A percentile compares a stretch with the other conserved stretches of the same genome.
Conservation (phyloP, 2,329 filamentous ascomycete genomes). For the Aspergillus awamori region DNA sequence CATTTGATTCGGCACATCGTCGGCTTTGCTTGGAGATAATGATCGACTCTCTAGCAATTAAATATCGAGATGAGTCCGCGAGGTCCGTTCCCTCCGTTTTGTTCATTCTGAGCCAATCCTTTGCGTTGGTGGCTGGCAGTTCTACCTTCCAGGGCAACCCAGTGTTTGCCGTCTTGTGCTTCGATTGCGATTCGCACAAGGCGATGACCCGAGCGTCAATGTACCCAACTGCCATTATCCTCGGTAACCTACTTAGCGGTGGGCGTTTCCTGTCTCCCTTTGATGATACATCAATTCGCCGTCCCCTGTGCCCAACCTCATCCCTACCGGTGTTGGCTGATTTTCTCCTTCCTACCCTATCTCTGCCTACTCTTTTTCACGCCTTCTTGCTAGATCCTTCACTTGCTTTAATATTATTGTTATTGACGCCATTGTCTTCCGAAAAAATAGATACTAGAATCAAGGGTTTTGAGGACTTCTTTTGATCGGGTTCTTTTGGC, state of each 20-base stretch:
- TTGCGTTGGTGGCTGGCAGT: conserved; percentile 7
- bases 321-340: neutral
- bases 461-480: no score
- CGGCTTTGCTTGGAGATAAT: neutral
- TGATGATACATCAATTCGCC: neutral
- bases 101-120: conserved; percentile 1
- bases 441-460: neutral
- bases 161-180: neutral
- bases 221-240: neutral
- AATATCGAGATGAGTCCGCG: conserved; percentile 5
- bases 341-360: neutral
- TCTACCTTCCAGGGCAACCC: neutral
- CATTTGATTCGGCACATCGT: neutral
- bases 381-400: no score
- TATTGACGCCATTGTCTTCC: neutral
- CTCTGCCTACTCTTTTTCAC: neutral
- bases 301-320: neutral
- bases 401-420: no score
- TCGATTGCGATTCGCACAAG: neutral
- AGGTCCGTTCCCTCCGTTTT: neutral
- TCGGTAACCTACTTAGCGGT: neutral
- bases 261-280: neutral
- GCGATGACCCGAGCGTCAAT: neutral
- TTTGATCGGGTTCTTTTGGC: neutral
- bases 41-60: conserved; percentile 9